A percentile compares a stretch with the other conserved stretches of the same genome.
Conservation (phyloP, 2,329 filamentous ascomycete genomes). For the Sclerotiophoma versabilis region DNA sequence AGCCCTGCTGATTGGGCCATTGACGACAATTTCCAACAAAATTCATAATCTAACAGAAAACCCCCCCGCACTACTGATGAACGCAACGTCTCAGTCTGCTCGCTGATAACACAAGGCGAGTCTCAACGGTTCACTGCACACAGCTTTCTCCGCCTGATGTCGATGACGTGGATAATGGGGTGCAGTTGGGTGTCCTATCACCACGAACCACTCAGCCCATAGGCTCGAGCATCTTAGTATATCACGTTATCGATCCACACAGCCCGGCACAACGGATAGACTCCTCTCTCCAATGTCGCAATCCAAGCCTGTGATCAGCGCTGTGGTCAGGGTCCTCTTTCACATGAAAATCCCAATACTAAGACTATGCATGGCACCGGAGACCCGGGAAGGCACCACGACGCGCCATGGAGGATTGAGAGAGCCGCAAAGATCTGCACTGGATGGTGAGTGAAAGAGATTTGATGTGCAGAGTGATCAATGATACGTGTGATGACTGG, state of each 20-base stretch:
- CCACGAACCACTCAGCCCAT: constrained; percentile 10
- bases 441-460: not conserved
- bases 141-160: not conserved
- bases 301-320: constrained; percentile 14
- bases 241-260: constrained; percentile 14
- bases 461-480: not conserved
- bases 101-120: not conserved
- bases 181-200: not conserved
- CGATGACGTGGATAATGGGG: constrained; percentile 9
- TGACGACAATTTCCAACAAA: constrained; percentile 5
- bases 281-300: constrained; percentile 16
- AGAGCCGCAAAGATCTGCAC: constrained; percentile 19
- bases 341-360: constrained; percentile 15
- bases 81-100: constrained; percentile 2
- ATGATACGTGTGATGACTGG: constrained; percentile 2
- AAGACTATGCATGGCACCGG: constrained; percentile 1
- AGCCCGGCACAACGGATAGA: constrained; percentile 2
- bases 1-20: not conserved
- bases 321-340: constrained; percentile 9
- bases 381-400: not conserved
- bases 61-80: not conserved
- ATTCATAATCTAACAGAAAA: not conserved
- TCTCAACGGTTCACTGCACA: constrained; percentile 1
- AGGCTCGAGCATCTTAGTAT: constrained; percentile 8
- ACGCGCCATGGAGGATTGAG: constrained; percentile 2